Percentiles rank a stretch among this genome's conserved stretches.
Evolutionary conservation across 2,329 filamentous ascomycete genomes (phyloP).

Genomic region (Exophiala calicioides): DNA sequence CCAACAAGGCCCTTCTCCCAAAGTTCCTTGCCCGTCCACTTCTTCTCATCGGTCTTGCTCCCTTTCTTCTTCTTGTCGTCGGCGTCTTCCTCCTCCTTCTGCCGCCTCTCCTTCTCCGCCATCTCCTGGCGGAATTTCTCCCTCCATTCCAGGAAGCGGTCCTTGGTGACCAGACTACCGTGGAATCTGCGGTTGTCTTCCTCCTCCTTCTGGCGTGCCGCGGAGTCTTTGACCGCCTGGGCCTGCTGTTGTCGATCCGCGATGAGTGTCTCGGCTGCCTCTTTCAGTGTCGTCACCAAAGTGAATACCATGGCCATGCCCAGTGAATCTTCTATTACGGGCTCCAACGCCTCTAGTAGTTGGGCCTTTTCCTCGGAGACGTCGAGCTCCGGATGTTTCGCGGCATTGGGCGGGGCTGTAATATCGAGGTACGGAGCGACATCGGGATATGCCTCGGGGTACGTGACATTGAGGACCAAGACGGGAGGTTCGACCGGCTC

Average conservation of each 20-base stretch:
- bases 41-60: conserved; percentile 65
- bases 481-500: conserved; percentile 64
- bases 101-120: conserved; percentile 68
- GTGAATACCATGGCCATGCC: conserved; percentile 99
- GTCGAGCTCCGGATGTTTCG: conserved; percentile 72
- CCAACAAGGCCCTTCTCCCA: conserved; percentile 73
- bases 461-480: conserved; percentile 80
- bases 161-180: conserved; percentile 81
- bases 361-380: conserved; percentile 75
- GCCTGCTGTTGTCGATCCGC: conserved; percentile 68
- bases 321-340: conserved; percentile 84
- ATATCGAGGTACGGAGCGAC: conserved; percentile 81
- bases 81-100: conserved; percentile 72
- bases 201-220: conserved; percentile 66
- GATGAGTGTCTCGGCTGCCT: conserved; percentile 84
- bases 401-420: conserved; percentile 67
- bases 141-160: conserved; percentile 82
- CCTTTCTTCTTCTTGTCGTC: conserved; percentile 81
- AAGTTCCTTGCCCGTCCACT: conserved; percentile 71
- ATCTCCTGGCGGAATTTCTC: conserved; percentile 76
- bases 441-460: conserved; percentile 89
- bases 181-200: conserved; percentile 98
- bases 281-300: conserved; percentile 82
- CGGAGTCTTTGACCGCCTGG: conserved; percentile 55
- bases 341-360: conserved; percentile 69